phyloP scores from a whole-genome alignment of 2,329 filamentous ascomycete genomes.

The Xylariaceae sp. region DNA sequence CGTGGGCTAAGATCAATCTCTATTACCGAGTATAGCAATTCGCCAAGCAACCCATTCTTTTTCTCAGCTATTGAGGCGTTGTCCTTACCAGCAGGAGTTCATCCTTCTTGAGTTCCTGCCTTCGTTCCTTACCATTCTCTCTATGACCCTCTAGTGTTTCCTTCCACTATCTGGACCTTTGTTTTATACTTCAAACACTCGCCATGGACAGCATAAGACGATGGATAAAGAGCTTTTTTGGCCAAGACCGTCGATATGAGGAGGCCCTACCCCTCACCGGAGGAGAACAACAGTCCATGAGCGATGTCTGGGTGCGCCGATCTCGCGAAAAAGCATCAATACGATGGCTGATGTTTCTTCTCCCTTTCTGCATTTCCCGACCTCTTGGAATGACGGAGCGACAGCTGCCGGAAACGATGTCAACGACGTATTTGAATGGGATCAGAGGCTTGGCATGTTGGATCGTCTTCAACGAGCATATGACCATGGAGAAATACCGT shows the following conservation, averaged over 20 bases:
- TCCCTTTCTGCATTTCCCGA: conserved; percentile 12
- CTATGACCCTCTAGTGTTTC: conserved; percentile 8
- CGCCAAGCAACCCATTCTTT: conserved; percentile 2
- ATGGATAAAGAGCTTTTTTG: conserved; percentile 10
- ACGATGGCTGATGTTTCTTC: conserved; percentile 14
- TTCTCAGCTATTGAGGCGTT: conserved; percentile 7
- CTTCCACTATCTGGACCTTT: conserved; percentile 7
- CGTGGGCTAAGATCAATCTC: conserved; percentile 10
- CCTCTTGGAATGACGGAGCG: conserved; percentile 15
- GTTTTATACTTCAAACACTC: conserved; percentile 1
- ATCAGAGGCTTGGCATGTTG: conserved; percentile 17
- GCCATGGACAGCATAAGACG: conserved; percentile 12
- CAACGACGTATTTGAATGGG: conserved; percentile 15
- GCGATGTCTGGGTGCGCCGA: conserved; percentile 7
- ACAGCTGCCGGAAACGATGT: conserved; percentile 14
- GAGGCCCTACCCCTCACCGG: conserved; percentile 11
- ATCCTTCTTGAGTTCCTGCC: conserved; percentile 7
- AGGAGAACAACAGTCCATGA: conserved; percentile 1
- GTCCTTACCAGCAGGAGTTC: conserved; percentile 1
- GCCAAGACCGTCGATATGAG: conserved; percentile 10
- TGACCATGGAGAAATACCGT: conserved; percentile 15
- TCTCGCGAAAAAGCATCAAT: conserved; percentile 1
- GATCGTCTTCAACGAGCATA: conserved; percentile 16
- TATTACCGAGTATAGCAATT: not conserved
- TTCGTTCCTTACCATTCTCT: not conserved